Percentiles rank a stretch among this genome's conserved stretches.
These are phyloP conservation scores for Beauveria sp. DNA, from an alignment of 2,329 filamentous ascomycete genomes.

Conservation along the genomic window DNA sequence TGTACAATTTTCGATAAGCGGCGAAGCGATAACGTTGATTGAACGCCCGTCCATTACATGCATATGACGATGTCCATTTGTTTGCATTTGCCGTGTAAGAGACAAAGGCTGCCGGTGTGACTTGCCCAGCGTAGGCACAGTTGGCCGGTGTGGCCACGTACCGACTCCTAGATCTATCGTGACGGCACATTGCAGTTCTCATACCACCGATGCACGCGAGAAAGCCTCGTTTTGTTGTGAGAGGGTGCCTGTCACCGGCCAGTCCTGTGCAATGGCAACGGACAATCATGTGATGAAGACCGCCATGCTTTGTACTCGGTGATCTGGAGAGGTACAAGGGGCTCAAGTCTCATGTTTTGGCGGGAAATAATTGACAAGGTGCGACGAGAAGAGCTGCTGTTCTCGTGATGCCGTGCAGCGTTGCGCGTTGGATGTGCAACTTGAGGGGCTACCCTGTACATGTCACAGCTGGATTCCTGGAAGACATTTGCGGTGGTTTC, in stretches of 20 bases:
- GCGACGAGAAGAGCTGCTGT: neutral
- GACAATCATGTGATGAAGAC: neutral
- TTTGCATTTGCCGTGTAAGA: neutral
- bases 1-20: neutral
- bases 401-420: neutral
- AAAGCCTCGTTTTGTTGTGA: neutral
- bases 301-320: neutral
- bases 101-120: neutral
- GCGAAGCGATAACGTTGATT: neutral
- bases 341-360: neutral
- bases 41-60: neutral
- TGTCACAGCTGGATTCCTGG: neutral
- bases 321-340: neutral
- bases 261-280: neutral
- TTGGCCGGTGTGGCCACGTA: neutral
- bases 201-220: neutral
- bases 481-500: too few relatives aligned
- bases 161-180: neutral
- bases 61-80: neutral
- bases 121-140: neutral
- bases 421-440: neutral
- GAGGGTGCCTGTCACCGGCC: neutral
- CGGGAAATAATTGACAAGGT: neutral
- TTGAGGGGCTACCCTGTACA: neutral
- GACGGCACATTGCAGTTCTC: neutral